Conservation (phyloP, 768 basidiomycete genomes). For the Dacryopinax primogenitus region DNA sequence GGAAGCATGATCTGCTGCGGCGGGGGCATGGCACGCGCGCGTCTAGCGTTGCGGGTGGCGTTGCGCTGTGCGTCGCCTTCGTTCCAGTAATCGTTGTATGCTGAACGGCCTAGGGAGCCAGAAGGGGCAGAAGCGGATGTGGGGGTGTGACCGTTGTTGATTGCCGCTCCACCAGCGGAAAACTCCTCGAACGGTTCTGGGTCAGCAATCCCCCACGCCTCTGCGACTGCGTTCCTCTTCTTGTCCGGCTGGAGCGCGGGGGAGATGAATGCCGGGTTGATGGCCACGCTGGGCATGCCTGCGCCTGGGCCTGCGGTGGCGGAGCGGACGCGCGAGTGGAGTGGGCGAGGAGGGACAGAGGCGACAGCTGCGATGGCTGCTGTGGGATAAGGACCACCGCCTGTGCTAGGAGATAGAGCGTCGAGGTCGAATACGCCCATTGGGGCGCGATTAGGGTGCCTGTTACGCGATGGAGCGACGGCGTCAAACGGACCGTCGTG, state of each 20-base stretch:
- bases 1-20: conserved; percentile 73
- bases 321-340: conserved; percentile 10
- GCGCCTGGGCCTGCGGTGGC: neutral
- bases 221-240: conserved; percentile 77
- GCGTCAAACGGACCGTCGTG: conserved; percentile 89
- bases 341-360: conserved; percentile 15
- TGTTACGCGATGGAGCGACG: conserved; percentile 80
- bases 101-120: conserved; percentile 36
- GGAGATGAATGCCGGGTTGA: neutral
- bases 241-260: conserved; percentile 43
- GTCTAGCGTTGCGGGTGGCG: conserved; percentile 10
- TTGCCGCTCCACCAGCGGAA: conserved; percentile 61
- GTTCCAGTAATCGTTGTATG: conserved; percentile 35
- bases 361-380: conserved; percentile 22
- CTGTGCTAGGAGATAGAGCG: conserved; percentile 17
- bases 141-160: conserved; percentile 48
- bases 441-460: conserved; percentile 62
- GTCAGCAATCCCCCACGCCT: conserved; percentile 87
- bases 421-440: conserved; percentile 52
- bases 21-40: conserved; percentile 36
- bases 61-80: conserved; percentile 24
- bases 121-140: conserved; percentile 26
- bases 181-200: conserved; percentile 87
- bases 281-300: neutral
- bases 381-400: conserved; percentile 18